phyloP scores from a whole-genome alignment of 306 rosid species.

The Quercus berberidifolia region DNA sequence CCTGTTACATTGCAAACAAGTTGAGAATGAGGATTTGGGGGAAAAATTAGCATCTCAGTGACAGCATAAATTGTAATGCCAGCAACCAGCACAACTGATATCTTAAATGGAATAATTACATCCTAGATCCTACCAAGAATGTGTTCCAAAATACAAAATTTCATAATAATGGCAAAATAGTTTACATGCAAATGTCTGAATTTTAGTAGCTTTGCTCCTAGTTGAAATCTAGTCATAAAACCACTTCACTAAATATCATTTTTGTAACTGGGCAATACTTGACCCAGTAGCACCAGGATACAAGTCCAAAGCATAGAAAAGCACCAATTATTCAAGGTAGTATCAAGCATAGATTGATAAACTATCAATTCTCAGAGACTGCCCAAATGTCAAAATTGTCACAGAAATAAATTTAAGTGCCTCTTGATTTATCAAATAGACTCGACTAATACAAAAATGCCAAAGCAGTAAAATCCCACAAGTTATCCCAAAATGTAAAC shows the following conservation, averaged over 20 bases:
- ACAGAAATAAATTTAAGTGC: neutral
- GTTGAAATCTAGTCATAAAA: neutral
- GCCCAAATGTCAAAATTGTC: neutral
- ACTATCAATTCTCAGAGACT: neutral
- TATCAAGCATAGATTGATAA: neutral
- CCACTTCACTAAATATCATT: neutral
- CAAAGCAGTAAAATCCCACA: neutral
- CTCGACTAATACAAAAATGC: neutral
- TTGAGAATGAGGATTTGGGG: neutral
- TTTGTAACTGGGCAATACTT: neutral
- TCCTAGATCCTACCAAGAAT: neutral
- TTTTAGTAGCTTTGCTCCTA: neutral
- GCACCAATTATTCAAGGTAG: neutral
- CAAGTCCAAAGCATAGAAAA: neutral
- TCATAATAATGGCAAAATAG: neutral
- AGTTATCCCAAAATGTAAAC: neutral
- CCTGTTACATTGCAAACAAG: slow-evolving; percentile 48
- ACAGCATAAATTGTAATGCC: neutral
- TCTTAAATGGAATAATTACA: neutral
- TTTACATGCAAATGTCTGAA: neutral
- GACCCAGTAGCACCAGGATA: neutral
- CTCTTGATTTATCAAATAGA: neutral
- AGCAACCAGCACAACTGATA: neutral
- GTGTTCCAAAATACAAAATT: neutral
- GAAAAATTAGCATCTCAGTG: neutral